Evolutionary conservation across 2,329 filamentous ascomycete genomes (phyloP), one percentile per base, ranked within the genome.

Genomic region (Whalleya microplaca): DNA sequence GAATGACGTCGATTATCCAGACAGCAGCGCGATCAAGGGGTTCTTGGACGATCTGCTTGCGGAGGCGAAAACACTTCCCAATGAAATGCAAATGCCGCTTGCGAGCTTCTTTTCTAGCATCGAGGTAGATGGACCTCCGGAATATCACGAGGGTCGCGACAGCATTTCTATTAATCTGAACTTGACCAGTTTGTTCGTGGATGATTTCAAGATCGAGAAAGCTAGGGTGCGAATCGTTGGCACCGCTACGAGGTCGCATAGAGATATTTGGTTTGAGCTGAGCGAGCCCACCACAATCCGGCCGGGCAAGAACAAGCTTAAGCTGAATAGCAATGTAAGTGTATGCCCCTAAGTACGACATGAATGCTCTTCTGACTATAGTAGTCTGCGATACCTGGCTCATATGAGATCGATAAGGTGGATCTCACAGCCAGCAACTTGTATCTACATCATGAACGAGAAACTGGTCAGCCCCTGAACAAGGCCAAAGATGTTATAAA

Each of bases 321-420:
- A 73, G 40, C 71, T 83, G 5, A 72, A 72, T 52, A 80, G 77
- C 60, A 79, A 77, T 58, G 76, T 79, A 64, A 72, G 76, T 69
- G 2, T 41, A 9, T 16, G 12, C 18, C 4, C 16, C 18, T 27
- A 10, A 4, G n/a, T 40, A 40, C 4, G 32, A 48, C 14, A n/a
- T 32, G 2, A 48, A 7, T 5, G 3, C 8, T 68, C 32, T 73
- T 69, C 67, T 75, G 71, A 58, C 71, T 73, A 64, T 72, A 27
- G 5, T 2, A 89, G 84, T 77, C 84, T 16, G 83, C 85, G 32
- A 83, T 90, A 2, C 84, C 88, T 20, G 92, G 92, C 1, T 83
- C 83, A 21, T 97, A 92, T 67, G 83, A 86, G 55, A 83, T 95
- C 44, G 90, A 92, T 64, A 86, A 87, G 61, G 78, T 96, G 40